Conservation (phyloP, 768 basidiomycete genomes). For the Suillus variegatus region DNA sequence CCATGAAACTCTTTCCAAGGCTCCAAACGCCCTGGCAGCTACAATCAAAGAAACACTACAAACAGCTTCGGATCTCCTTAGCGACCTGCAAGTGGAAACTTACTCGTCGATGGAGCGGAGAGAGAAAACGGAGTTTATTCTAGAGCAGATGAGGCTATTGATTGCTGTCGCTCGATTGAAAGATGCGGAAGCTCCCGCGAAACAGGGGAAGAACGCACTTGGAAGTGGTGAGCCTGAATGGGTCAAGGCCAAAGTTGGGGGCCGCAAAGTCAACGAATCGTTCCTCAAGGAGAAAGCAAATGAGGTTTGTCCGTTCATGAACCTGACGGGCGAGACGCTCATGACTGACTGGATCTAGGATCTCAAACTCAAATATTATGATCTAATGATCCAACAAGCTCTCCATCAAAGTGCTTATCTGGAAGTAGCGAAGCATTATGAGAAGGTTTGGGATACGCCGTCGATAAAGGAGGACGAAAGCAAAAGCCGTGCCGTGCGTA, state of each 20-base stretch:
- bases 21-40: constrained; percentile 40
- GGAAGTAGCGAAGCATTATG: constrained; percentile 92
- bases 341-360: constrained; percentile 52
- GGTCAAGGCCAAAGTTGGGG: constrained; percentile 89
- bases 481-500: constrained; percentile 67
- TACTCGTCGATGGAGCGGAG: constrained; percentile 98
- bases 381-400: constrained; percentile 95
- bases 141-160: constrained; percentile 95
- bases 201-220: constrained; percentile 56
- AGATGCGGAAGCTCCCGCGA: constrained; percentile 61
- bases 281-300: constrained; percentile 89
- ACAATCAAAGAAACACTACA: constrained; percentile 67
- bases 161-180: constrained; percentile 76
- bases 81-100: constrained; percentile 97
- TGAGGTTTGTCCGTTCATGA: constrained; percentile 55
- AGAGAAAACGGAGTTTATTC: constrained; percentile 97
- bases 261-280: constrained; percentile 90
- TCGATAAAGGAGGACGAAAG: constrained; percentile 84
- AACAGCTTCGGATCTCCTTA: constrained; percentile 88
- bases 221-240: constrained; percentile 86
- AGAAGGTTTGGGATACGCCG: constrained; percentile 97
- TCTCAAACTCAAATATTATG: constrained; percentile 94
- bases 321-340: constrained; percentile 8
- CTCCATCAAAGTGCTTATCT: constrained; percentile 84
- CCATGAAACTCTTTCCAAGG: constrained; percentile 69